Base-by-base conservation (phyloP, 1,284 basidiomycete genomes). In the Polyporus tsugae region DNA sequence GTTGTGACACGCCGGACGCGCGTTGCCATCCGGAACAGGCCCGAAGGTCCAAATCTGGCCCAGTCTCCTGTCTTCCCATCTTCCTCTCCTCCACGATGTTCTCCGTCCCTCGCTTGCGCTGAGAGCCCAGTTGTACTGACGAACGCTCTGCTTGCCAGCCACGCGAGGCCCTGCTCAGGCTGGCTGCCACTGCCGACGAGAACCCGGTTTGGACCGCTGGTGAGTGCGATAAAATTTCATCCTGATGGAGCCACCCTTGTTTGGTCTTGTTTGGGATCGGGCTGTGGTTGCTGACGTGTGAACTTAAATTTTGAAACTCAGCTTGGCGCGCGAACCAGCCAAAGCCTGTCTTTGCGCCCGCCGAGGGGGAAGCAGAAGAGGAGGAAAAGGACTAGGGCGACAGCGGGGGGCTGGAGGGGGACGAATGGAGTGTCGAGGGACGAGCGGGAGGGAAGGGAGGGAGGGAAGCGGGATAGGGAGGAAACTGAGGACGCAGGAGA, bases 101-200 rank as follows among this genome's bases (percentile, higher is more conserved):
- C 69, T 36, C 59, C 58, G 41, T 52, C 69, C 59, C 60, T 60
- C 62, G 63, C 69, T 63, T 33, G 38, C 25, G n/a, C 52, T 63
- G 33, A 62, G 41, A 25, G 52, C 41, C 49, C 46, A n/a, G 60
- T 53, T 17, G 60, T 67, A 41, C 70, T 75, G 61, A 78, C 76
- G 76, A 74, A 74, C 74, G 69, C 67, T 62, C 71, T 73, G 62
- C 70, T 62, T 73, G 70, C 77, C 83, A 99, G 94, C 97, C 97
- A 39, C 91, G 97, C 72, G 96, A 98, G 82, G 97, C 97, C 4
- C 83, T 99, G 71, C 91, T 99, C 85, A 96, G 92, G 82, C 99
- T 97, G 76, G 97, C 97, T 25, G 83, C 91, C 29, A 79, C 84
- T 73, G 71, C 71, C 29, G 91, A 91, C 75, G 89, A 95, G 38